phyloP scores from a whole-genome alignment of 352 stramenopile genomes.

The Achlya hypogyna region DNA sequence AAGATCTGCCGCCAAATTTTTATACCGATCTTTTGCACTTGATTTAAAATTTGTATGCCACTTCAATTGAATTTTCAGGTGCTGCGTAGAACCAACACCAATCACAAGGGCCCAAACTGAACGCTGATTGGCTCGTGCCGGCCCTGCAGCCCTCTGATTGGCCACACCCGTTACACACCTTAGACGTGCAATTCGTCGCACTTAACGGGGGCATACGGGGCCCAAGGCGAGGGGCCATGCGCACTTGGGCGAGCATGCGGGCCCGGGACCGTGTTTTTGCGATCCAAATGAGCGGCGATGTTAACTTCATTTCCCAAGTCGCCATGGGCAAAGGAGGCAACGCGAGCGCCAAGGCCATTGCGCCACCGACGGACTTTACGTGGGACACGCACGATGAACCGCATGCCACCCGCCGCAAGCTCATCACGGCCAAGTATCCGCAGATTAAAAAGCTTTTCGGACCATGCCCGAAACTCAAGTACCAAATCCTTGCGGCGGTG shows the following conservation, averaged over 20 bases:
- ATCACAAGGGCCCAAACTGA: background rate
- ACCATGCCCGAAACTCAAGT: slow-evolving; percentile 78
- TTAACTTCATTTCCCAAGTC: slow-evolving; percentile 2
- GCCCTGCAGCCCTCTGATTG: background rate
- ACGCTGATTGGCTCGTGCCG: background rate
- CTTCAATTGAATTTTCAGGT: too few species aligned
- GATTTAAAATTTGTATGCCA: too few species aligned
- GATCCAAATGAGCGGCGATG: background rate
- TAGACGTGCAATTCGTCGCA: background rate
- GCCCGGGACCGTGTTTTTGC: slow-evolving; percentile 5
- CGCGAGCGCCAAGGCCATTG: background rate
- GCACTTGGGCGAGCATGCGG: background rate
- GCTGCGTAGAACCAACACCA: background rate
- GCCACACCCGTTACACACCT: background rate
- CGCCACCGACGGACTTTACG: slow-evolving; percentile 53
- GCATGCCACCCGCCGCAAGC: slow-evolving; percentile 74
- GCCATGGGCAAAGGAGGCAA: slow-evolving; percentile 21
- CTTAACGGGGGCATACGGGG: background rate
- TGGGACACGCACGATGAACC: slow-evolving; percentile 80
- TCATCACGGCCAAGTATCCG: slow-evolving; percentile 82
- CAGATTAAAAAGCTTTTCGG: slow-evolving; percentile 87
- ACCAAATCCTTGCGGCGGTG: slow-evolving; percentile 67
- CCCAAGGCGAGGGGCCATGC: background rate
- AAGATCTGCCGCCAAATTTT: too few species aligned
- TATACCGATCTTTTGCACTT: too few species aligned